Evolutionary conservation across 768 basidiomycete genomes (phyloP).

Genomic region (Kwoniella shandongensis): DNA sequence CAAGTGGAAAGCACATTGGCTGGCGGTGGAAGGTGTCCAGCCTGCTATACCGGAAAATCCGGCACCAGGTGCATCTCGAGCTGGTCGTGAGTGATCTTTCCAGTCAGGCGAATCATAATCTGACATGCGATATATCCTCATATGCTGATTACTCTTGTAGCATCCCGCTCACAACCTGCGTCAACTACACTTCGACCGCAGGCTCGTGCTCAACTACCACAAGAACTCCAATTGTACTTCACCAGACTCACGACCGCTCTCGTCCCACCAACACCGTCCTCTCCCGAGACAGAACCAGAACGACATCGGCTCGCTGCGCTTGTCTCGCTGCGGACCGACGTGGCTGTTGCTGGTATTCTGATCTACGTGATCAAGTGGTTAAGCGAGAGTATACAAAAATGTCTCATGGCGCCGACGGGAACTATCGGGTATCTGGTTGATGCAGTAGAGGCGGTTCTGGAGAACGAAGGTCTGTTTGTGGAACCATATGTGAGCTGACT

Average conservation of each 20-base stretch:
- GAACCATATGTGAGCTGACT: slow-evolving; percentile 80
- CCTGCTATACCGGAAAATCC: slow-evolving; percentile 96
- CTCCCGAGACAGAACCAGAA: slow-evolving; percentile 59
- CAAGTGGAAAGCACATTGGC: slow-evolving; percentile 75
- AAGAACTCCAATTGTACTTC: slow-evolving; percentile 93
- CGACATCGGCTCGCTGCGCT: slow-evolving; percentile 81
- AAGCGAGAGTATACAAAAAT: slow-evolving; percentile 73
- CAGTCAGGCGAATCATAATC: too few species aligned
- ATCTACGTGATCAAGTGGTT: slow-evolving; percentile 96
- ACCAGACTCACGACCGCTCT: slow-evolving; percentile 82
- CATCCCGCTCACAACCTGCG: slow-evolving; percentile 29
- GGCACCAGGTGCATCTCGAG: slow-evolving; percentile 46
- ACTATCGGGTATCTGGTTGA: slow-evolving; percentile 79
- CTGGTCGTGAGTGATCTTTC: slow-evolving; percentile 35
- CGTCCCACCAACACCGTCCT: slow-evolving; percentile 57
- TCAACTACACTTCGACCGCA: slow-evolving; percentile 60
- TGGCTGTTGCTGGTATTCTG: slow-evolving; percentile 83
- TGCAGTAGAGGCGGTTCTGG: slow-evolving; percentile 77
- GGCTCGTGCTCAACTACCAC: slow-evolving; percentile 87
- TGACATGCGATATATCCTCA: too few species aligned
- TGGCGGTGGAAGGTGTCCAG: slow-evolving; percentile 96
- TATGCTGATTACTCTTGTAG: too few species aligned
- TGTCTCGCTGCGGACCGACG: slow-evolving; percentile 82
- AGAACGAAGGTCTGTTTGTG: slow-evolving; percentile 84
- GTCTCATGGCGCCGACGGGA: slow-evolving; percentile 60